Evolutionary conservation across 2,329 filamentous ascomycete species (phyloP), one percentile per base, ranked within the genome.

Genomic region (Podosphaera xanthii): DNA sequence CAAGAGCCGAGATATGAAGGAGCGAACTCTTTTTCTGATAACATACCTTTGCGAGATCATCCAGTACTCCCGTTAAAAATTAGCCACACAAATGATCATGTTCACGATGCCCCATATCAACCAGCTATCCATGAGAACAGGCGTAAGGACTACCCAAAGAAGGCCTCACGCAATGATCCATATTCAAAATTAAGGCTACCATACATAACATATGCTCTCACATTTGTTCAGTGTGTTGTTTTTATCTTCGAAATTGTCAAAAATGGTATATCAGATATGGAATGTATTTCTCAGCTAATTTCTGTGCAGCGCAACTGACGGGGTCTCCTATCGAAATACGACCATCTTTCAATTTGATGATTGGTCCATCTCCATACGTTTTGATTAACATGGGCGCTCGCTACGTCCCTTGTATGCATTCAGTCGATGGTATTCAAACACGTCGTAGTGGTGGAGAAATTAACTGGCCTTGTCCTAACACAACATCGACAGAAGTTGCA

Each of bases 331-430:
- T 69, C 59, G 64, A 67, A 63, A 68, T 69, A 31, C 80, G 91
- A 59, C 92, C 92, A 1, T 78, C 77, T 14, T 94, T 98, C 74
- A 98, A 97, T 72, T 86, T 87, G 60, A 95, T 98, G 88, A 95
- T 98, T 67, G 92, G 92, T 0, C 92, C 92, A 0, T 95, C 90
- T 4, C 80, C 83, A 1, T 87, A 88, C 65, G 81, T 97, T 33
- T 80, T 94, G 66, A 95, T 97, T 74, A 94, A 94, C 71, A 95
- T 98, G 87, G 92, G 92, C 60, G 87, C 90, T 48, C 83, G 92
- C 62, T 98, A 87, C 69, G 81, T 86, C 2, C 87, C 90, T 5
- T 98, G 92, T 71, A 98, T 98, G 92, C 90, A 91, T 74, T 88
- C 86, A 65, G 78, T 86, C 63, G 70, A 78, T 50, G 77, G 76